A percentile compares a stretch with the other conserved stretches of the same genome.
Evolutionary conservation across 306 rosid species (phyloP).

Genomic region (Sechiopsis laciniata): DNA sequence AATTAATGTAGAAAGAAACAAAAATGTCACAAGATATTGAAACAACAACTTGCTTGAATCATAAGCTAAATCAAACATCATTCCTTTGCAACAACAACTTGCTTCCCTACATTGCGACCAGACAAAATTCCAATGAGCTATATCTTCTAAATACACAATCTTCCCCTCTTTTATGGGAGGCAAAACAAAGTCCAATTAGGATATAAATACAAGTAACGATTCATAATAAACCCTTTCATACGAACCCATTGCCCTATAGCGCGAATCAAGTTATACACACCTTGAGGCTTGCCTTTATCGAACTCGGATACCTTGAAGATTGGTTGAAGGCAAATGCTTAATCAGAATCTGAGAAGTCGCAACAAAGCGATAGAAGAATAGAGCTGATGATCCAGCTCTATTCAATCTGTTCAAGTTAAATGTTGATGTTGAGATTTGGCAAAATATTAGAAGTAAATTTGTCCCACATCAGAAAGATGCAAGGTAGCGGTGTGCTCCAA

Average conservation of each 20-base stretch:
- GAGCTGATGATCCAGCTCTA: too few species aligned
- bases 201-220: conserved; percentile 39
- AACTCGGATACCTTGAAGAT: too few species aligned
- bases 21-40: too few species aligned
- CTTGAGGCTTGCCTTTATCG: conserved; percentile 45
- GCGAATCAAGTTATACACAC: conserved; percentile 37
- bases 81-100: conserved; percentile 29
- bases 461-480: too few species aligned
- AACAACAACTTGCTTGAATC: neutral
- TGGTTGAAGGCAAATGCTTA: too few species aligned
- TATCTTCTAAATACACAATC: conserved; percentile 31
- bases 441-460: too few species aligned
- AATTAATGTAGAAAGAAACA: too few species aligned
- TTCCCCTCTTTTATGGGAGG: conserved; percentile 51
- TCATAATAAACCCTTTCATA: conserved; percentile 48
- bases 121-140: conserved; percentile 32
- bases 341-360: too few species aligned
- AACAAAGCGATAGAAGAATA: too few species aligned
- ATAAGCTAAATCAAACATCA: conserved; percentile 3
- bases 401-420: too few species aligned
- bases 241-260: conserved; percentile 33
- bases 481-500: too few species aligned
- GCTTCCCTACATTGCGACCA: conserved; percentile 41
- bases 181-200: conserved; percentile 46
- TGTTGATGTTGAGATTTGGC: too few species aligned